phyloP scores from a whole-genome alignment of 345 rosid genomes.

The Kandelia obovata region DNA sequence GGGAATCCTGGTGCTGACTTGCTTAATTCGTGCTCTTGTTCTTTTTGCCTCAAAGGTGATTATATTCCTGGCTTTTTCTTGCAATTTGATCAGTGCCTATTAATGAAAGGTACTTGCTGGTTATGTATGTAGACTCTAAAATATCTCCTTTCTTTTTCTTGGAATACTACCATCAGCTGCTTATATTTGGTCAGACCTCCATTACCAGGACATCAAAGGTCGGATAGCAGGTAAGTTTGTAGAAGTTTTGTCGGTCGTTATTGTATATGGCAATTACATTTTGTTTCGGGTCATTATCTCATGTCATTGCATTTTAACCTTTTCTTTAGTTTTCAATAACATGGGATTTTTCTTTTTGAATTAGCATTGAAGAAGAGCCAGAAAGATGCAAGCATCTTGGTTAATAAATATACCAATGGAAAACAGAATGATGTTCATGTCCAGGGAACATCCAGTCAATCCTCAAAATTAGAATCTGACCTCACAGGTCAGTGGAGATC shows the following conservation, averaged over 20 bases:
- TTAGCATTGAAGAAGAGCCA: conserved; percentile 78
- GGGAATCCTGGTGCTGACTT: conserved; percentile 36
- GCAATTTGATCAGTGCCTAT: not conserved
- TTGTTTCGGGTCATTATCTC: conserved; percentile 2
- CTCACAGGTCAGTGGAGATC: conserved; percentile 71
- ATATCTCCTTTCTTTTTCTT: conserved; percentile 10
- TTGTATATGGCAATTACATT: conserved; percentile 5
- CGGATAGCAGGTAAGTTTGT: conserved; percentile 55
- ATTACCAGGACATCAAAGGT: conserved; percentile 85
- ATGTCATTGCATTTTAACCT: not conserved
- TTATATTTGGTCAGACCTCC: conserved; percentile 87
- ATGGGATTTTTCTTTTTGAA: not conserved
- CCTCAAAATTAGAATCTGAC: conserved; percentile 51
- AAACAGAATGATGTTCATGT: conserved; percentile 36
- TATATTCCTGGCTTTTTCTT: not conserved
- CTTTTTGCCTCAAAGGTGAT: conserved; percentile 81
- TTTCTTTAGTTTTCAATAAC: not conserved
- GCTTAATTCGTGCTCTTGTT: conserved; percentile 68
- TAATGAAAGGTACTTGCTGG: not conserved
- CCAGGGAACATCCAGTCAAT: conserved; percentile 35
- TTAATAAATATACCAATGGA: conserved; percentile 44
- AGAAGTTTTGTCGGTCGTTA: not conserved
- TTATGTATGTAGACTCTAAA: conserved; percentile 5
- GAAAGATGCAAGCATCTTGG: conserved; percentile 61
- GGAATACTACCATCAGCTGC: conserved; percentile 55